Evolutionary conservation across 2,329 filamentous ascomycete species (phyloP).

Genomic region (Dactylellina leptospora): DNA sequence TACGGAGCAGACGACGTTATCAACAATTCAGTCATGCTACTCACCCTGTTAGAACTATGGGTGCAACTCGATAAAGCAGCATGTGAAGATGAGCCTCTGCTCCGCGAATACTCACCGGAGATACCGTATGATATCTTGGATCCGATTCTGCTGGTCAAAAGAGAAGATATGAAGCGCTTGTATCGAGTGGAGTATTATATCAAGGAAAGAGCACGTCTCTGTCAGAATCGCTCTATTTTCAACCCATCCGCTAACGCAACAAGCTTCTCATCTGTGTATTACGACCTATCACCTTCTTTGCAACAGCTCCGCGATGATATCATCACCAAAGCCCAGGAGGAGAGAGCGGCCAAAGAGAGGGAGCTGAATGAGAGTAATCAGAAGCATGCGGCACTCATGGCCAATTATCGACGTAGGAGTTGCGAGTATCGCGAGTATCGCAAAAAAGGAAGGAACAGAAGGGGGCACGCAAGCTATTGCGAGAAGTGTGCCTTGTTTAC

Average conservation of each 20-base stretch:
- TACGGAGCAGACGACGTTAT: conserved; percentile 60
- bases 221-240: conserved; percentile 60
- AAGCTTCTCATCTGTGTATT: conserved; percentile 65
- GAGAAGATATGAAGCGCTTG: conserved; percentile 64
- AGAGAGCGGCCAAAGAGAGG: conserved; percentile 57
- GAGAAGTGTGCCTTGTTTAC: conserved; percentile 59
- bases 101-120: conserved; percentile 64
- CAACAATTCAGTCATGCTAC: conserved; percentile 66
- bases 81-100: conserved; percentile 59
- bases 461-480: conserved; percentile 2
- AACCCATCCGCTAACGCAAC: conserved; percentile 54
- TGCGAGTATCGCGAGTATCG: background rate
- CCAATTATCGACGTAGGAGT: background rate
- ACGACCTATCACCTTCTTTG: conserved; percentile 61
- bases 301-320: conserved; percentile 56
- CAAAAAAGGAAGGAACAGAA: background rate
- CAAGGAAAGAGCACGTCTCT: conserved; percentile 49
- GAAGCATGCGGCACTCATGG: conserved; percentile 58
- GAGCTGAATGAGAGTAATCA: conserved; percentile 59
- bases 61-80: conserved; percentile 66
- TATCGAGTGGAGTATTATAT: conserved; percentile 64
- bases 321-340: conserved; percentile 4
- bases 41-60: conserved; percentile 70
- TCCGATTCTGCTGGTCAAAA: conserved; percentile 62
- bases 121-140: conserved; percentile 62